Percentiles rank a stretch among this genome's conserved stretches.
These are phyloP conservation scores for Colletotrichum chrysophilum DNA, from an alignment of 2,329 filamentous ascomycete species.

Conservation along the genomic window DNA sequence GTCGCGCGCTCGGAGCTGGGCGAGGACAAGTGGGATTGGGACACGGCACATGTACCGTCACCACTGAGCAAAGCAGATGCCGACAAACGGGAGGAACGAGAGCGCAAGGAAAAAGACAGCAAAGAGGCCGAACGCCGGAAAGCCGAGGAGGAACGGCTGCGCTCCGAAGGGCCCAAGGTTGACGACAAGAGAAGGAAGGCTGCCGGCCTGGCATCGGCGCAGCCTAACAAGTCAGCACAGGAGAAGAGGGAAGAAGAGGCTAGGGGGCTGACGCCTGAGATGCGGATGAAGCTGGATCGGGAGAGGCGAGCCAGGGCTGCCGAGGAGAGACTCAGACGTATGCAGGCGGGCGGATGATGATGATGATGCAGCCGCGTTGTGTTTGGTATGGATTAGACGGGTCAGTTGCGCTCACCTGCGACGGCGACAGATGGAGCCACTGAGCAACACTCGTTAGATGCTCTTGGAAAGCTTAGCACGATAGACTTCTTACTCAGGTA, in stretches of 20 bases:
- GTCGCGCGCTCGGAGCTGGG: conserved; percentile 84
- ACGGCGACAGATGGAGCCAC: background rate
- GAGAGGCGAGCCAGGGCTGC: conserved; percentile 90
- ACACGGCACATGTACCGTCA: conserved; percentile 72
- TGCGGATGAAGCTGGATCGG: conserved; percentile 81
- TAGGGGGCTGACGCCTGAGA: conserved; percentile 85
- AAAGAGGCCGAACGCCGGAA: conserved; percentile 75
- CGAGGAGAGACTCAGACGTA: conserved; percentile 80
- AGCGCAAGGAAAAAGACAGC: conserved; percentile 71
- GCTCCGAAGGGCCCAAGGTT: conserved; percentile 67
- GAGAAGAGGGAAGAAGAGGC: conserved; percentile 85
- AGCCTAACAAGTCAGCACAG: conserved; percentile 73
- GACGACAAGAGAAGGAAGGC: conserved; percentile 55
- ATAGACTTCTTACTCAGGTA: background rate
- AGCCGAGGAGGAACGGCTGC: conserved; percentile 75
- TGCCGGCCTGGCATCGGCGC: conserved; percentile 60
- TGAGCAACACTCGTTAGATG: background rate
- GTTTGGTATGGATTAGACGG: background rate
- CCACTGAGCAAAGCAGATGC: conserved; percentile 75
- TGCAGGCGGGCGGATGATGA: conserved; percentile 52
- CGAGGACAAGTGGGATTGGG: conserved; percentile 80
- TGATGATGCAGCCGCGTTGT: background rate
- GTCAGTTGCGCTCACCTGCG: background rate
- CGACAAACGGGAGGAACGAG: conserved; percentile 70
- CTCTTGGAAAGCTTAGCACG: background rate